Evolutionary conservation across 1,284 basidiomycete species (phyloP).

Genomic region (Rhodofomes roseus): DNA sequence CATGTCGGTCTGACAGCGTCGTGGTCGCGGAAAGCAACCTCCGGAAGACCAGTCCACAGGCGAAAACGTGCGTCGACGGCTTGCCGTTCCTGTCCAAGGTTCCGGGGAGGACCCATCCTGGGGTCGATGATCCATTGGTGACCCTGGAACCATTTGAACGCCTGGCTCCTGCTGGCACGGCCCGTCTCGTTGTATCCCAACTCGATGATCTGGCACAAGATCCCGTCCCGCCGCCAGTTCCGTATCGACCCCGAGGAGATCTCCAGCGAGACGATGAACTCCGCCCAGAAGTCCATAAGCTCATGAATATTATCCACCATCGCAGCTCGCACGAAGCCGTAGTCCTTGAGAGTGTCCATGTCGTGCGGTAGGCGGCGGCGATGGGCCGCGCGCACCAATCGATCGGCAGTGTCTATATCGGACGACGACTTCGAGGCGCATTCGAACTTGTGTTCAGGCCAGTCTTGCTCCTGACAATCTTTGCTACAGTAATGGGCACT

Average conservation of each 20-base stretch:
- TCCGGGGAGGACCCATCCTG: not conserved
- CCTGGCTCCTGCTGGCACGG: constrained; percentile 12
- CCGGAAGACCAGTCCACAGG: no score
- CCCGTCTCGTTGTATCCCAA: constrained; percentile 22
- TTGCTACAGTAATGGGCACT: constrained; percentile 30
- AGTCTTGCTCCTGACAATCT: constrained; percentile 27
- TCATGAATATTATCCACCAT: constrained; percentile 11
- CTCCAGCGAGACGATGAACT: constrained; percentile 18
- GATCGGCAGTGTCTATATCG: constrained; percentile 31
- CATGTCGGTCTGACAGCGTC: no score
- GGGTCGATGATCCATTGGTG: constrained; percentile 30
- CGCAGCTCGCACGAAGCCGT: constrained; percentile 29
- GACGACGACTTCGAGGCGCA: constrained; percentile 23
- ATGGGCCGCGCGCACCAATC: constrained; percentile 23
- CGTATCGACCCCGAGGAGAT: constrained; percentile 28
- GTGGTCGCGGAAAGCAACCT: no score
- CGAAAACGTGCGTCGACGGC: no score
- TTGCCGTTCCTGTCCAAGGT: not conserved
- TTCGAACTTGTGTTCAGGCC: constrained; percentile 32
- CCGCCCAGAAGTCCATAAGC: constrained; percentile 31
- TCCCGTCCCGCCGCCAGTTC: constrained; percentile 30
- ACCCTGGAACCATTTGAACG: constrained; percentile 30
- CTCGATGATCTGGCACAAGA: constrained; percentile 32
- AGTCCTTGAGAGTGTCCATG: constrained; percentile 31
- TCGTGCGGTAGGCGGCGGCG: constrained; percentile 28